Evolutionary conservation across 176 grass and related monocot species (phyloP), one percentile per base, ranked within the genome.

Genomic region (Aegilops longissima): DNA sequence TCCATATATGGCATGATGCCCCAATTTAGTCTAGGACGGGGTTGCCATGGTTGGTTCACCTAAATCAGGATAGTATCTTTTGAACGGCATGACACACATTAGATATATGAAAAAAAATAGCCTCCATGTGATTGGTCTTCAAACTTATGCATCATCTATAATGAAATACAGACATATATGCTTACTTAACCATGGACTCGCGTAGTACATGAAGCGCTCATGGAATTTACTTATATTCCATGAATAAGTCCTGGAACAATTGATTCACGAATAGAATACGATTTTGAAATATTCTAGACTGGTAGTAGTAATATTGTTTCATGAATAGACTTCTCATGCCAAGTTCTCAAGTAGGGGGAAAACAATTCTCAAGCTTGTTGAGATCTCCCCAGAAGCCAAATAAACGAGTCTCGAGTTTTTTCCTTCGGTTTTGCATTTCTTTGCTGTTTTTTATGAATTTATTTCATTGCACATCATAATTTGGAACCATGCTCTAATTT

Each of bases 41-140:
- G 34, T 23, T 83, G 24, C 34, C 18, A 59, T 88, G 23, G 47
- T 77, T 52, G 47, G 2, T 79, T 67, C 42, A 36, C 21, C 56
- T 79, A 47, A 86, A 77, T 59, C 34, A 78, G 21, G 62, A 67
- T 67, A 66, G 8, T 82, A 66, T 20, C 61, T 51, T 54, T 24
- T 70, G 80, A 70, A 35, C 44, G 1, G 4, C 18, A 23, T 11
- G 17, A 1, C 69, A 54, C 29, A 20, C 65, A 24, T 51, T 70
- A 70, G 20, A 82, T 54, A 70, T 70, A 30, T 30, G 27, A 3
- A 27, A 54, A 51, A 66, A 49, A 33, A 1, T 11, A 81, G 12
- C 78, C n/a, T 80, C 42, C 78, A 45, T 27, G 5, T 40, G 68
- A 34, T 70, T 24, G 6, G 2, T 24, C 63, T 70, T 82, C 29